Evolutionary conservation across 495 filamentous ascomycete genomes (phyloP).

Genomic region (Hypomontagnella monticulosa): DNA sequence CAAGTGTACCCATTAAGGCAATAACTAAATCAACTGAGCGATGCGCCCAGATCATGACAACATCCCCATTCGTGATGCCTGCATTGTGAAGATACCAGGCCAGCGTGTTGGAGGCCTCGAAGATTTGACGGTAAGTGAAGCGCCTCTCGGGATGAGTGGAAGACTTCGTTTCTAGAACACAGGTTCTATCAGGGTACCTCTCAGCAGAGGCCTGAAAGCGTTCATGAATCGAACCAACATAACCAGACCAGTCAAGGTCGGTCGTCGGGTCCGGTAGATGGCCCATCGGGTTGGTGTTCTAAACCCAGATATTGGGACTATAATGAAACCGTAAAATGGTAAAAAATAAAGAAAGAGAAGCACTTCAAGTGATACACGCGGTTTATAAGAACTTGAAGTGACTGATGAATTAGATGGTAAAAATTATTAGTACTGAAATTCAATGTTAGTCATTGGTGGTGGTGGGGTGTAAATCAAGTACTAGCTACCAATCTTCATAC

Average conservation of each 20-base stretch:
- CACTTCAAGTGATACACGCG: no score
- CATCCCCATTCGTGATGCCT: slow-evolving; percentile 82
- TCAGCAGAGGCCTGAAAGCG: slow-evolving; percentile 67
- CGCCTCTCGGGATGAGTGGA: slow-evolving; percentile 64
- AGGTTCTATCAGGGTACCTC: slow-evolving; percentile 78
- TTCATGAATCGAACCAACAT: slow-evolving; percentile 79
- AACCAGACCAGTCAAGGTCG: slow-evolving; percentile 85
- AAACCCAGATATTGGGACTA: neutral
- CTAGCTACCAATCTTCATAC: neutral
- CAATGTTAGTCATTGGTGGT: no score
- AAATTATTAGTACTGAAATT: no score
- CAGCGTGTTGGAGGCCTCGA: slow-evolving; percentile 83
- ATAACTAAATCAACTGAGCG: slow-evolving; percentile 79
- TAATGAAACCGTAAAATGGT: no score
- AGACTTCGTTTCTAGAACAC: slow-evolving; percentile 84
- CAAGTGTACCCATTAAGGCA: slow-evolving; percentile 68
- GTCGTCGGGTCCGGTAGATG: slow-evolving; percentile 76
- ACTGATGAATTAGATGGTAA: no score
- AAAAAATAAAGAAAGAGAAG: no score
- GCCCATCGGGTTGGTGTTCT: slow-evolving; percentile 15
- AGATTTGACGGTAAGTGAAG: slow-evolving; percentile 90
- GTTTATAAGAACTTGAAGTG: no score
- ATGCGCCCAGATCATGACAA: slow-evolving; percentile 93
- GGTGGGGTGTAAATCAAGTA: neutral
- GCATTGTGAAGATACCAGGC: slow-evolving; percentile 78